These are phyloP conservation scores for Haematococcus sp. DNA, from an alignment of 139 green algal genomes.

Conservation along the genomic window DNA sequence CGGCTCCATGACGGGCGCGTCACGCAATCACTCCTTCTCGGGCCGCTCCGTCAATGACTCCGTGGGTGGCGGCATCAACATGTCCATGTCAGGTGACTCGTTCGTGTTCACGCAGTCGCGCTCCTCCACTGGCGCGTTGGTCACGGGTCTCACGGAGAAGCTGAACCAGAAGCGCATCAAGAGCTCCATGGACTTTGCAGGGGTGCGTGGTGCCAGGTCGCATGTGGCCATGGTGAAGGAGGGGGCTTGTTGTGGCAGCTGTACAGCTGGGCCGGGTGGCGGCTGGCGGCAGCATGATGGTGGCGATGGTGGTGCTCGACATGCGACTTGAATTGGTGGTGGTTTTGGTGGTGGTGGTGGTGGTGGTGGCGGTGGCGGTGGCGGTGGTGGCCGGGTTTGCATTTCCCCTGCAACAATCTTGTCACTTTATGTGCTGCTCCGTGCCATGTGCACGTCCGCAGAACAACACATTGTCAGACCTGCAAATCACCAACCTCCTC, in stretches of 20 bases:
- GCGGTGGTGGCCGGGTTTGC: no score
- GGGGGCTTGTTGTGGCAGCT: neutral
- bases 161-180: constrained; percentile 63
- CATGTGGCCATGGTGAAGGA: neutral
- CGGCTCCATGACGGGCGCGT: constrained; percentile 25
- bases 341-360: no score
- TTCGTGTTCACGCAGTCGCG: constrained; percentile 17
- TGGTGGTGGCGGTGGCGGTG: no score
- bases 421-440: no score
- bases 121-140: constrained; percentile 46
- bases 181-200: constrained; percentile 37
- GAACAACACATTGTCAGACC: constrained; percentile 30
- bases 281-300: neutral
- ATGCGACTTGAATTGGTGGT: neutral
- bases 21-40: constrained; percentile 4
- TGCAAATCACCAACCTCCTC: constrained; percentile 42
- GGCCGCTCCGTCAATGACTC: neutral
- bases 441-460: constrained; percentile 8
- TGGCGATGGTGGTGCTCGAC: neutral
- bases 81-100: constrained; percentile 1
- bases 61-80: neutral
- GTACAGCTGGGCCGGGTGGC: neutral
- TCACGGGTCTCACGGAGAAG: constrained; percentile 60
- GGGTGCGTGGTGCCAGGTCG: neutral
- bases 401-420: no score